A percentile compares a stretch with the other conserved stretches of the same genome.
phyloP scores from a whole-genome alignment of 352 stramenopile genomes.

The Phytophthora hybrid region DNA sequence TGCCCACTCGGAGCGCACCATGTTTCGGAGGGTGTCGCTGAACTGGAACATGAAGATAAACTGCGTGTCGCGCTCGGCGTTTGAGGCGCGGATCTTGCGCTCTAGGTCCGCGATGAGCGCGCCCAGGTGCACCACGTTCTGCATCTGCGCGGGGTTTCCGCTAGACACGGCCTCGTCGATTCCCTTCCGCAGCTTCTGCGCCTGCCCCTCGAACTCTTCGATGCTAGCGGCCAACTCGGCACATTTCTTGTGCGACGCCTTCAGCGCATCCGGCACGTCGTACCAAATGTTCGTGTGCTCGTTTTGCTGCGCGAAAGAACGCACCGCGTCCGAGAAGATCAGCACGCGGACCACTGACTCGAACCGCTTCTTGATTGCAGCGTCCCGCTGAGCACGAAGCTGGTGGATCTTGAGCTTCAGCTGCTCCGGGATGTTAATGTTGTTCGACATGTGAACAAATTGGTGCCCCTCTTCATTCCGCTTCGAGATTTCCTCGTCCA shows the following conservation, averaged over 20 bases:
- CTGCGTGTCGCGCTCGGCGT: constrained; percentile 58
- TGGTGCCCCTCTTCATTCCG: constrained; percentile 41
- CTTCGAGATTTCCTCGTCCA: constrained; percentile 37
- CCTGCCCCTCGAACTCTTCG: constrained; percentile 37
- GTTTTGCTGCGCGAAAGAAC: constrained; percentile 43
- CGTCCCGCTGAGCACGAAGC: constrained; percentile 39
- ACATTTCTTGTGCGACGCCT: constrained; percentile 58
- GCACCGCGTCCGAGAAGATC: constrained; percentile 62
- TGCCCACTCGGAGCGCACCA: constrained; percentile 46
- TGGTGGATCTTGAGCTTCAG: constrained; percentile 55
- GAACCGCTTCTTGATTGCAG: constrained; percentile 47
- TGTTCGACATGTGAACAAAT: constrained; percentile 53
- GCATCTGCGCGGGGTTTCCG: constrained; percentile 51
- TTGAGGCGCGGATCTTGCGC: constrained; percentile 38
- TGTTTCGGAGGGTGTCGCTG: constrained; percentile 48
- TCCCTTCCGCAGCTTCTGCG: constrained; percentile 40
- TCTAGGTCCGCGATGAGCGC: constrained; percentile 48
- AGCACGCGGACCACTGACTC: constrained; percentile 59
- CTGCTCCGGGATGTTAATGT: constrained; percentile 53
- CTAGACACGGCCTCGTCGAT: constrained; percentile 64
- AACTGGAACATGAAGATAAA: constrained; percentile 79
- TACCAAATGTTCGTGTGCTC: constrained; percentile 41
- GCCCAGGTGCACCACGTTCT: constrained; percentile 50
- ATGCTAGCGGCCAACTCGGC: constrained; percentile 45
- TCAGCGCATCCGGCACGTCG: constrained; percentile 57